phyloP scores from a whole-genome alignment of 2,329 filamentous ascomycete species.

The Exophiala oligosperma region DNA sequence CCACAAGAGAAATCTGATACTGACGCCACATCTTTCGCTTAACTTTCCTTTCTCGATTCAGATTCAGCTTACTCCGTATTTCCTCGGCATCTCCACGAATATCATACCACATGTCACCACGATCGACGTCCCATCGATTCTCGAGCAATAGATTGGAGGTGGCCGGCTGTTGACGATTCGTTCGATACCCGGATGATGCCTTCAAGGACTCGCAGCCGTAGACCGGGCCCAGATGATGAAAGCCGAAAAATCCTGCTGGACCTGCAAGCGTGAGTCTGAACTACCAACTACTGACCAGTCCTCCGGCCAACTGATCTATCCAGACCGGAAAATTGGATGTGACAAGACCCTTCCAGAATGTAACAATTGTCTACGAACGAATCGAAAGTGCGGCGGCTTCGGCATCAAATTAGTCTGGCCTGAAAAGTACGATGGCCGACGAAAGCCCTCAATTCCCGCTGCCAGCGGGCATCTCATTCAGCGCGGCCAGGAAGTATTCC shows the following conservation, averaged over 20 bases:
- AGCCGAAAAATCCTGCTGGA: constrained; percentile 1
- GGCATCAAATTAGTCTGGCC: constrained; percentile 2
- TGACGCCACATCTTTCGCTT: no score
- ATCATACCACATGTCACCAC: no score
- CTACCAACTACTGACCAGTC: background rate
- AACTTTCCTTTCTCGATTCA: no score
- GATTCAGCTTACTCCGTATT: no score
- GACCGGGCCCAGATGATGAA: constrained; percentile 50
- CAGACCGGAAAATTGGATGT: constrained; percentile 7
- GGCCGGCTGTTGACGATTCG: background rate
- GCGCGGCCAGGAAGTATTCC: background rate
- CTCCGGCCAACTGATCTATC: background rate
- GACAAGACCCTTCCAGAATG: constrained; percentile 3
- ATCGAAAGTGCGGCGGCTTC: background rate
- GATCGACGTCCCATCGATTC: no score
- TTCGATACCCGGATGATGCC: background rate
- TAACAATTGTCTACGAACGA: constrained; percentile 7
- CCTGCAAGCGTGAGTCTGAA: constrained; percentile 3
- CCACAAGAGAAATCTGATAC: no score
- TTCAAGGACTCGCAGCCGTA: constrained; percentile 47
- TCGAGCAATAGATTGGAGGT: no score
- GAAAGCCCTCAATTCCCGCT: background rate
- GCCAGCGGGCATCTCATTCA: background rate
- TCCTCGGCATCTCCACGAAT: no score
- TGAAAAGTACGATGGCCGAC: constrained; percentile 2